Evolutionary conservation across 768 basidiomycete species (phyloP), one percentile per base, ranked within the genome.

Genomic region (Pisolithus tinctorius): DNA sequence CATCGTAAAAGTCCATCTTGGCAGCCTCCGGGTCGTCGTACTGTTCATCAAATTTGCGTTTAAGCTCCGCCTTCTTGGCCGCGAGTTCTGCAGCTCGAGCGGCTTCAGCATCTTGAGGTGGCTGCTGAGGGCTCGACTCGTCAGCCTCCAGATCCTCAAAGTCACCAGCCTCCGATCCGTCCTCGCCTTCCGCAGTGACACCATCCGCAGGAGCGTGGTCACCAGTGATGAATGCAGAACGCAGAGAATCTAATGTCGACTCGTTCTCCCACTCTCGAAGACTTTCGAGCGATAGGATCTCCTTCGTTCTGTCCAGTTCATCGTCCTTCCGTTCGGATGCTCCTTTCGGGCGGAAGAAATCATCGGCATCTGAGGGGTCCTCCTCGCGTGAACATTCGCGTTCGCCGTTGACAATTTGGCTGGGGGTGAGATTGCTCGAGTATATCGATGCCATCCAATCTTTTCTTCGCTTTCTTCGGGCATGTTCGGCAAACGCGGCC

Each of bases 31-130:
- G 87, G 57, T 93, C 91, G 65, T 96, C 93, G 67, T 97, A 97
- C 68, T 95, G 88, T 60, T 92, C 90, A 68, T 99, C 91, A 64
- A 99, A 99, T 67, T 95, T 94, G 57, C 84, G 83, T 69, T 96
- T 96, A 53, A 97, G 78, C 2, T 78, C 81, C 59, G 89, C 91
- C 71, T 97, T 97, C 72, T 95, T 97, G 29, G 79, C 77, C 8
- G 86, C 81, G 34, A 97, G 82, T 1, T 78, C 74, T 29, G 73
- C 72, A 26, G 75, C 76, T 29, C 72, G 71, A 11, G 72, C 58
- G 0, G 71, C 63, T 52, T 76, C 70, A 4, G 55, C 37, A 1
- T 55, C 55, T 14, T 55, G 55, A 7, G 40, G 0, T 27, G 47
- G 26, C 4, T 48, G 48, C 26, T 25, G 30, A 26, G 27, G 17